phyloP scores from a whole-genome alignment of 768 basidiomycete species.

The Pulveroboletus sp. region DNA sequence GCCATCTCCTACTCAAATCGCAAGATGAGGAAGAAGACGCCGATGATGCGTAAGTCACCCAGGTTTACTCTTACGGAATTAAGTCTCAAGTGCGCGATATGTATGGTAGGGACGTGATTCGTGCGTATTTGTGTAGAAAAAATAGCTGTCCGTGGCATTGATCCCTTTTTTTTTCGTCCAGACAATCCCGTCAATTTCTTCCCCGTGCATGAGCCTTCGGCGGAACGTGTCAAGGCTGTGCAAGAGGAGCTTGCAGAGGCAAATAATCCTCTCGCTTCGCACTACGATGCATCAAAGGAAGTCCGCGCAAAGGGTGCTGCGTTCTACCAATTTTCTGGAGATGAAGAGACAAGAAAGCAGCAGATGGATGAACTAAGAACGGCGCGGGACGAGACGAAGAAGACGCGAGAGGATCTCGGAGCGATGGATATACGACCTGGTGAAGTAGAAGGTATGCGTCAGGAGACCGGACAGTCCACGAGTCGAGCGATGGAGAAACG shows the following conservation, averaged over 20 bases:
- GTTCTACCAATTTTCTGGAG: conserved; percentile 86
- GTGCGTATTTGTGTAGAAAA: conserved; percentile 30
- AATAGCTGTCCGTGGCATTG: background rate
- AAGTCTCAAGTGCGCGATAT: conserved; percentile 4
- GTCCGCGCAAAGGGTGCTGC: conserved; percentile 86
- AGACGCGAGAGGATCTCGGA: conserved; percentile 52
- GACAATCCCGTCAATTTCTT: conserved; percentile 83
- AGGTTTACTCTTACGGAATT: background rate
- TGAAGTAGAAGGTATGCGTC: conserved; percentile 74
- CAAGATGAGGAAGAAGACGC: conserved; percentile 36
- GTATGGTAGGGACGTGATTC: conserved; percentile 51
- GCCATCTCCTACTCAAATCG: conserved; percentile 48
- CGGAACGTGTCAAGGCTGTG: conserved; percentile 73
- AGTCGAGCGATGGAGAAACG: conserved; percentile 63
- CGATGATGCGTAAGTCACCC: conserved; percentile 52
- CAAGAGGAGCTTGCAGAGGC: conserved; percentile 61
- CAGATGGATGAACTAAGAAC: conserved; percentile 81
- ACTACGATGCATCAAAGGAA: conserved; percentile 82
- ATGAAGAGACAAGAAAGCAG: conserved; percentile 68
- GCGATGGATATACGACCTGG: conserved; percentile 60
- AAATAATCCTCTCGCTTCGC: conserved; percentile 63
- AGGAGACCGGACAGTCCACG: conserved; percentile 28
- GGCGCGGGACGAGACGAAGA: conserved; percentile 67
- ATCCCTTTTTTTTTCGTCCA: conserved; percentile 26
- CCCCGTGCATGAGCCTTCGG: conserved; percentile 82